Conservation (phyloP, 441 rosid species). For the Brassica balearica region DNA sequence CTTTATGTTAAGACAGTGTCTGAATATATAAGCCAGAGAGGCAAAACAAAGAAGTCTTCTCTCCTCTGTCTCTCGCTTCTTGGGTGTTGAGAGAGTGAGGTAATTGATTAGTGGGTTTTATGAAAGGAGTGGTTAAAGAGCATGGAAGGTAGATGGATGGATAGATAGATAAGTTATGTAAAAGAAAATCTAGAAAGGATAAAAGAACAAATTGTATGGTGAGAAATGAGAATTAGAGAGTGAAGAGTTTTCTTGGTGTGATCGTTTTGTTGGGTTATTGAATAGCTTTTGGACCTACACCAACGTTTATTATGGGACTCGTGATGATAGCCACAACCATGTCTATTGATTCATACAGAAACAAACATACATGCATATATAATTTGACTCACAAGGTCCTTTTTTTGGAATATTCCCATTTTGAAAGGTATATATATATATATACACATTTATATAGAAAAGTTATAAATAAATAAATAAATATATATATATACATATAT, state of each 20-base stretch:
- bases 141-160: constrained; percentile 32
- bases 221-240: constrained; percentile 41
- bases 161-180: constrained; percentile 26
- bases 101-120: constrained; percentile 11
- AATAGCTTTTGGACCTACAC: constrained; percentile 43
- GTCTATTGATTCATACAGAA: constrained; percentile 11
- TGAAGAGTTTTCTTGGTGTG: constrained; percentile 41
- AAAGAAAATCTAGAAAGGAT: constrained; percentile 25
- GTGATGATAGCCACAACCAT: constrained; percentile 26
- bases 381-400: background rate
- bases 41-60: constrained; percentile 30
- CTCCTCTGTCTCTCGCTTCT: constrained; percentile 36
- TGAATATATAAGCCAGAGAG: constrained; percentile 30
- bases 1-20: constrained; percentile 27
- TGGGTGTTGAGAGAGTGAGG: constrained; percentile 25
- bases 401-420: constrained; percentile 11
- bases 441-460: background rate
- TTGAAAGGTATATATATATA: background rate
- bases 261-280: constrained; percentile 44
- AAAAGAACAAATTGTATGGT: constrained; percentile 39
- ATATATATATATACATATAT: no score
- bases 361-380: constrained; percentile 23
- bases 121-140: constrained; percentile 45
- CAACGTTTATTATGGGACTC: constrained; percentile 26
- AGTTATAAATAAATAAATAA: no score